These are phyloP conservation scores for Hypoxylon sp. DNA, from an alignment of 2,329 filamentous ascomycete species.

Conservation along the genomic window DNA sequence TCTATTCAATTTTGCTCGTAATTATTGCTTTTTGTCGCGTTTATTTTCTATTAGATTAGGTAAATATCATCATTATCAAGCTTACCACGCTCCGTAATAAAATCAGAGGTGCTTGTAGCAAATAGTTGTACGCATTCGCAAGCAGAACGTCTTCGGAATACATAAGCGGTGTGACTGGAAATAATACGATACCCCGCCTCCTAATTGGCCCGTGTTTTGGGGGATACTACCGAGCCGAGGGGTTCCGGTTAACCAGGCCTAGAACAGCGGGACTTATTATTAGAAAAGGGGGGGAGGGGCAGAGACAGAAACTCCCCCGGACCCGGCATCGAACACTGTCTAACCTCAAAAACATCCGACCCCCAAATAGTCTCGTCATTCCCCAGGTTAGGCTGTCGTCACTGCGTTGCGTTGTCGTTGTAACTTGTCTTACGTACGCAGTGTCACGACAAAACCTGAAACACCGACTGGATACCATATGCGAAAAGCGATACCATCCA, in stretches of 20 bases:
- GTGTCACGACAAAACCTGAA: not conserved
- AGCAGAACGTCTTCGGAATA: conserved; percentile 17
- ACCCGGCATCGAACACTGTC: conserved; percentile 7
- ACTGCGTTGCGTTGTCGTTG: conserved; percentile 11
- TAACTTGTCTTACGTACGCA: conserved; percentile 16
- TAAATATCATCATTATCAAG: not conserved
- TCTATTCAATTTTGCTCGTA: not conserved
- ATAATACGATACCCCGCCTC: not conserved
- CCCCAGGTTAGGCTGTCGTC: conserved; percentile 3
- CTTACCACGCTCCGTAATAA: not conserved
- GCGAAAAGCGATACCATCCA: too few relatives aligned
- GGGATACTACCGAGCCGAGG: conserved; percentile 37
- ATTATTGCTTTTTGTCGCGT: not conserved
- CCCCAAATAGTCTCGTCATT: conserved; percentile 7
- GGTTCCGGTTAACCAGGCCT: conserved; percentile 32
- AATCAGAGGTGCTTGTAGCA: not conserved
- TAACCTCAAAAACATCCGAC: conserved; percentile 18
- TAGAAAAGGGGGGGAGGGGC: conserved; percentile 18
- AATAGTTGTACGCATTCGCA: conserved; percentile 9
- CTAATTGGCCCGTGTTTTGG: conserved; percentile 32
- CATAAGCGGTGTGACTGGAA: conserved; percentile 30
- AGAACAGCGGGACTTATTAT: conserved; percentile 18
- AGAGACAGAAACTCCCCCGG: conserved; percentile 6
- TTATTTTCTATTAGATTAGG: not conserved
- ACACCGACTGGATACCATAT: too few relatives aligned